Evolutionary conservation across 768 basidiomycete species (phyloP).

Genomic region (Leccinum incarnatum): DNA sequence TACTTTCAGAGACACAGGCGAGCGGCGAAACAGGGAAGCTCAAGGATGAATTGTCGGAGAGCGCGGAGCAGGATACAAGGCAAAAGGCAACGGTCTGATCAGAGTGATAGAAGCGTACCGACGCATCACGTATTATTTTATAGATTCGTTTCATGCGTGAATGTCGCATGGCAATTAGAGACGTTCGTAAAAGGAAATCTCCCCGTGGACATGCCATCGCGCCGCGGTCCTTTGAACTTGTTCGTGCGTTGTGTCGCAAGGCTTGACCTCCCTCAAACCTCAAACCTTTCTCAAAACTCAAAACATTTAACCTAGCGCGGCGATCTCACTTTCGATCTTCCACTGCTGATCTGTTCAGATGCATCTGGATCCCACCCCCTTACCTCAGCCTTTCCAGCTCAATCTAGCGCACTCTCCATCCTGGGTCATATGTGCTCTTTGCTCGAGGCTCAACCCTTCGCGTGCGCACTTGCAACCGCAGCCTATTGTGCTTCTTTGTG

Average conservation of each 20-base stretch:
- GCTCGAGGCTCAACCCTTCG: constrained; percentile 9
- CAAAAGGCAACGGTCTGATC: constrained; percentile 47
- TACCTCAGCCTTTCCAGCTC: constrained; percentile 7
- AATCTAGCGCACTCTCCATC: constrained; percentile 9
- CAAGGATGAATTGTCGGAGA: constrained; percentile 36
- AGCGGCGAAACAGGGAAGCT: constrained; percentile 22
- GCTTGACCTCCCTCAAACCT: not conserved
- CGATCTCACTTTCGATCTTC: constrained; percentile 32
- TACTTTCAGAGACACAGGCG: constrained; percentile 21
- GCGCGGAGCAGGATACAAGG: constrained; percentile 45
- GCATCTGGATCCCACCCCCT: constrained; percentile 13
- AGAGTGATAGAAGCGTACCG: constrained; percentile 32
- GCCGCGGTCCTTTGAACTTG: constrained; percentile 15
- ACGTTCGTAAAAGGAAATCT: constrained; percentile 4
- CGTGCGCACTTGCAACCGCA: constrained; percentile 5
- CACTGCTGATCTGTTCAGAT: constrained; percentile 14
- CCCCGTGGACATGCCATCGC: constrained; percentile 15
- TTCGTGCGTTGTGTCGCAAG: not conserved
- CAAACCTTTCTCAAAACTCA: constrained; percentile 14
- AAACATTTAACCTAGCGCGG: constrained; percentile 24
- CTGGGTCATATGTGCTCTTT: constrained; percentile 15
- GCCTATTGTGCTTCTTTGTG: constrained; percentile 28
- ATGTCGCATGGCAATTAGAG: constrained; percentile 15
- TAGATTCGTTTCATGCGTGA: constrained; percentile 18
- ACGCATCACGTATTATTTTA: constrained; percentile 12